These are phyloP conservation scores for Barnettozyma hawaiiensis DNA, from an alignment of 1,139 yeast genomes.

Conservation along the genomic window DNA sequence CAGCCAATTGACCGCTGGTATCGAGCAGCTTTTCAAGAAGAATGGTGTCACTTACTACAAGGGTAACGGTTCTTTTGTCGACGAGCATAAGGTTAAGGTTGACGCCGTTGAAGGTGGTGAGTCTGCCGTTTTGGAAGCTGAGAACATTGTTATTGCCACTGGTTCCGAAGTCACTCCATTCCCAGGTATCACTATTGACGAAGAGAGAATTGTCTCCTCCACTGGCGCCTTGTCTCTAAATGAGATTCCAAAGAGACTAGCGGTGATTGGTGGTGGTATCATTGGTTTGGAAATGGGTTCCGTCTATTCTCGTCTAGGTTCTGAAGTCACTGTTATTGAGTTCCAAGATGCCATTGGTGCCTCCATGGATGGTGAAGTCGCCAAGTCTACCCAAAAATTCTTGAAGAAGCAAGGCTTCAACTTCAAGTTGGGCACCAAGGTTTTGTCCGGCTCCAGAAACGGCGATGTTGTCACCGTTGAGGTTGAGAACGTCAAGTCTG, in stretches of 20 bases:
- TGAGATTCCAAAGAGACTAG: slow-evolving; percentile 87
- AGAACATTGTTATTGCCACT: slow-evolving; percentile 91
- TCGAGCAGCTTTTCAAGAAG: slow-evolving; percentile 92
- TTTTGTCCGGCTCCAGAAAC: slow-evolving; percentile 74
- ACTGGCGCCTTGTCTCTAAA: slow-evolving; percentile 84
- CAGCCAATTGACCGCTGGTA: slow-evolving; percentile 83
- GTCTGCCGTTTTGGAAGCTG: slow-evolving; percentile 62
- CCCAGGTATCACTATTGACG: slow-evolving; percentile 97
- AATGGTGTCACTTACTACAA: slow-evolving; percentile 92
- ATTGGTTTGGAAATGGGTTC: slow-evolving; percentile 99
- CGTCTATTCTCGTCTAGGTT: slow-evolving; percentile 91
- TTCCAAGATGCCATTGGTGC: slow-evolving; percentile 87
- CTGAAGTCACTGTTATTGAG: slow-evolving; percentile 93
- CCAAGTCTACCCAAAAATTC: slow-evolving; percentile 83
- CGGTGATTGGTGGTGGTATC: slow-evolving; percentile 98
- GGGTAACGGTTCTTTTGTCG: slow-evolving; percentile 86
- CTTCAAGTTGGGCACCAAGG: slow-evolving; percentile 91
- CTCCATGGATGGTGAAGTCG: slow-evolving; percentile 96
- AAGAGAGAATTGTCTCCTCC: slow-evolving; percentile 93
- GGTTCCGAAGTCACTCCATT: slow-evolving; percentile 98
- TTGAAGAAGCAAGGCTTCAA: slow-evolving; percentile 92
- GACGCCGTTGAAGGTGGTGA: slow-evolving; percentile 85
- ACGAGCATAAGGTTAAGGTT: slow-evolving; percentile 72
- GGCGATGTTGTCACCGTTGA: slow-evolving; percentile 85
- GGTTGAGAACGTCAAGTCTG: slow-evolving; percentile 84